These are phyloP conservation scores for Psilocybe subaeruginosa DNA, from an alignment of 768 basidiomycete species.

Conservation along the genomic window DNA sequence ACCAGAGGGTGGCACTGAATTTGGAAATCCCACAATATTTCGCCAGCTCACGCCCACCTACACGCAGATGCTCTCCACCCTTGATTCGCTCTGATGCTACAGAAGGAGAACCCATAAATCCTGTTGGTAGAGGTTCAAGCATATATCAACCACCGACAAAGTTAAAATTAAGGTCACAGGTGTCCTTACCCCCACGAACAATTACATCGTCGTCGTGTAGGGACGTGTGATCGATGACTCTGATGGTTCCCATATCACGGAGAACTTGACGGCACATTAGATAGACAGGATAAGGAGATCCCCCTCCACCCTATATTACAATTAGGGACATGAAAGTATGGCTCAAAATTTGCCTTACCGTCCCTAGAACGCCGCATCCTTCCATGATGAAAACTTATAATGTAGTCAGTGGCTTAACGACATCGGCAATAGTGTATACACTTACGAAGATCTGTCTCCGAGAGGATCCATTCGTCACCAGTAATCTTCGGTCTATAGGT, in stretches of 20 bases:
- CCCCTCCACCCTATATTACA: conserved; percentile 53
- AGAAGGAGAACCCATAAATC: conserved; percentile 44
- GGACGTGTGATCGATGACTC: conserved; percentile 46
- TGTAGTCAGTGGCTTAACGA: too few species aligned
- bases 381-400: conserved; percentile 57
- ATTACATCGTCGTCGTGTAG: conserved; percentile 44
- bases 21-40: conserved; percentile 31
- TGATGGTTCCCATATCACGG: conserved; percentile 47
- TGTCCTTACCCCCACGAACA: conserved; percentile 26
- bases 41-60: conserved; percentile 30
- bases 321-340: not conserved
- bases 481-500: conserved; percentile 39
- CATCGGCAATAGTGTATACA: too few species aligned
- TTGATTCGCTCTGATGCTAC: conserved; percentile 31
- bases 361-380: conserved; percentile 65
- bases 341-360: conserved; percentile 21
- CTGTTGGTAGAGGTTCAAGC: conserved; percentile 4
- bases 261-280: conserved; percentile 55
- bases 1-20: conserved; percentile 35
- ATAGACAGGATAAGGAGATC: conserved; percentile 55
- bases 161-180: too few species aligned
- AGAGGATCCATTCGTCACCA: conserved; percentile 45
- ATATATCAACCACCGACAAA: too few species aligned
- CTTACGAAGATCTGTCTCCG: conserved; percentile 46
- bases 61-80: conserved; percentile 24